Evolutionary conservation across 2,329 filamentous ascomycete genomes (phyloP).

Genomic region (Paraphoma chrysanthemicola): DNA sequence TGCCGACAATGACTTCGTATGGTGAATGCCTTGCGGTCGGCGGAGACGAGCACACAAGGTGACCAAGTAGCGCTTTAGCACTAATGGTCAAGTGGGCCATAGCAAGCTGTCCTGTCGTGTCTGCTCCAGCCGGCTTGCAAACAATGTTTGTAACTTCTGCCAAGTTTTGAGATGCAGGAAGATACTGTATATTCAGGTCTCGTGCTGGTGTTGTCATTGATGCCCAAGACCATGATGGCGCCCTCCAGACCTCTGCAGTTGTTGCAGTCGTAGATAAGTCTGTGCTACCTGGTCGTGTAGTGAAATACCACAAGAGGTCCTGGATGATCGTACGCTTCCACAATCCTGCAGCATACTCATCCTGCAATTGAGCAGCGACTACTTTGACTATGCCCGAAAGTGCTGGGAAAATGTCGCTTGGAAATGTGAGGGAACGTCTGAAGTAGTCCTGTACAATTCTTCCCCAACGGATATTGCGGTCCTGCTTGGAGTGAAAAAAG

Average conservation of each 20-base stretch:
- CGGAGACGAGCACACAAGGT: no score
- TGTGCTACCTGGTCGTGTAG: no score
- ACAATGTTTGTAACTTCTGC: background rate
- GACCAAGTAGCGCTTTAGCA: background rate
- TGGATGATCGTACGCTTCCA: background rate
- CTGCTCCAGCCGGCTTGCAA: background rate
- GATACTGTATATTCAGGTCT: background rate
- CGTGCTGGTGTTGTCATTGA: no score
- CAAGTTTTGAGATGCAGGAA: background rate
- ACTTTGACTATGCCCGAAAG: background rate
- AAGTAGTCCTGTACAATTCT: background rate
- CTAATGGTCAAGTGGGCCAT: background rate
- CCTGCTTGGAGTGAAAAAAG: background rate
- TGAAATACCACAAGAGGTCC: slow-evolving; percentile 1
- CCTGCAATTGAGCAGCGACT: background rate
- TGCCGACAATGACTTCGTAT: no score
- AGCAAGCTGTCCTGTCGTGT: background rate
- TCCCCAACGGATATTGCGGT: background rate
- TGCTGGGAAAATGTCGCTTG: background rate
- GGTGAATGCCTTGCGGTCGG: no score
- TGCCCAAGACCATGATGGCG: slow-evolving; percentile 5
- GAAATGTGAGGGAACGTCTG: background rate
- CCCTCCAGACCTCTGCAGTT: background rate
- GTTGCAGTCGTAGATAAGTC: no score
- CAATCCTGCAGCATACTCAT: slow-evolving; percentile 1